Percentiles rank a stretch among this genome's conserved stretches.
Evolutionary conservation across 1,139 yeast species (phyloP).

Genomic region (Spathaspora sp.): DNA sequence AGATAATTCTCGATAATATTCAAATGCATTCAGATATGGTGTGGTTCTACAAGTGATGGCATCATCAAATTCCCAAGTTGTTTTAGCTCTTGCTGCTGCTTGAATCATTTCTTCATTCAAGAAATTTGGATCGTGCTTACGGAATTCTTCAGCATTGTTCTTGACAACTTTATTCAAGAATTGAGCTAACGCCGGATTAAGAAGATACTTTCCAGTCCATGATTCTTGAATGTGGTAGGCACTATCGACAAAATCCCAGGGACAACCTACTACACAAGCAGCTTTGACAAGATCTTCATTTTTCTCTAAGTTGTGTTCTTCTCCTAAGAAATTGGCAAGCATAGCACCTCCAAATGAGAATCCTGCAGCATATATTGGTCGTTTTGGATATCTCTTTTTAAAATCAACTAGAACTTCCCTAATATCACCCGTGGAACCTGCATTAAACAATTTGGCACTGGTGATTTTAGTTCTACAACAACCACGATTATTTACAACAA

Average conservation of each 20-base stretch:
- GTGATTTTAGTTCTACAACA: conserved; percentile 82
- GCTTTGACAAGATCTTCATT: conserved; percentile 53
- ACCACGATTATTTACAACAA: conserved; percentile 80
- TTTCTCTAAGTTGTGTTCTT: conserved; percentile 40
- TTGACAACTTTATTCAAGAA: conserved; percentile 63
- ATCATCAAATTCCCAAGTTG: conserved; percentile 65
- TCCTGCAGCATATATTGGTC: conserved; percentile 77
- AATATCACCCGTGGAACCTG: conserved; percentile 71
- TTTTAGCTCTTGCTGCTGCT: conserved; percentile 30
- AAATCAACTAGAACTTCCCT: conserved; percentile 58
- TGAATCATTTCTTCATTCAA: conserved; percentile 32
- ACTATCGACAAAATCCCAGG: conserved; percentile 79
- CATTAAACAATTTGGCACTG: conserved; percentile 74
- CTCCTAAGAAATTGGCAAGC: conserved; percentile 76
- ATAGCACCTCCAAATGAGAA: conserved; percentile 88
- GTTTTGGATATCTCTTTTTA: conserved; percentile 57
- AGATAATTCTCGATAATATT: conserved; percentile 72
- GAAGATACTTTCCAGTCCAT: conserved; percentile 60
- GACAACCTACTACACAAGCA: conserved; percentile 69
- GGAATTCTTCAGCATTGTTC: conserved; percentile 59
- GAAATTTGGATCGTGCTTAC: conserved; percentile 32
- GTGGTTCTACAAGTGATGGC: conserved; percentile 68
- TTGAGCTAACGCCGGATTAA: conserved; percentile 64
- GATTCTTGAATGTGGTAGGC: conserved; percentile 50
- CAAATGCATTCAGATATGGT: conserved; percentile 69